These are phyloP conservation scores for Diphasiastrum complanatum DNA, from an alignment of 83 land plant species.

Conservation along the genomic window DNA sequence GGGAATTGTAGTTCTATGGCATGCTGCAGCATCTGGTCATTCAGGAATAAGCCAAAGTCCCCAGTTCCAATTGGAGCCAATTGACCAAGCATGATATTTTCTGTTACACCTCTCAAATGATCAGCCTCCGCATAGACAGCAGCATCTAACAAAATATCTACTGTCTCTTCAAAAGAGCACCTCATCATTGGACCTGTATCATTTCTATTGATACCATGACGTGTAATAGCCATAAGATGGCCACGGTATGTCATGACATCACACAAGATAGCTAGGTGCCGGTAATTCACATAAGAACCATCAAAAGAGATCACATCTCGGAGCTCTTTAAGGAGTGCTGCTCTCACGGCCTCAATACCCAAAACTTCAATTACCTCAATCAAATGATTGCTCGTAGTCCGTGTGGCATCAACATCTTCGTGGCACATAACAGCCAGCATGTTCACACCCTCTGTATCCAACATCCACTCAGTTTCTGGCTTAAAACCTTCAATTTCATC, in stretches of 20 bases:
- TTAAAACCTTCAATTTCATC: constrained; percentile 78
- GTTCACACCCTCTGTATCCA: constrained; percentile 98
- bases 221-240: constrained; percentile 92
- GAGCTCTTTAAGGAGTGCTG: constrained; percentile 79
- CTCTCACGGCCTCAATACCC: constrained; percentile 95
- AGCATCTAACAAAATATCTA: constrained; percentile 95
- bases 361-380: constrained; percentile 95
- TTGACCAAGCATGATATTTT: constrained; percentile 93
- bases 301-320: constrained; percentile 94
- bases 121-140: constrained; percentile 91
- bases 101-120: constrained; percentile 84
- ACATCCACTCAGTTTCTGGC: constrained; percentile 85
- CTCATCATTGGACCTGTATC: constrained; percentile 98
- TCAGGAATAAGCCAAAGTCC: constrained; percentile 58
- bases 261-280: constrained; percentile 93
- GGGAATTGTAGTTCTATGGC: constrained; percentile 93
- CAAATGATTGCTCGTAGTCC: constrained; percentile 91
- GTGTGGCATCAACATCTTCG: constrained; percentile 86
- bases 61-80: constrained; percentile 99
- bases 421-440: constrained; percentile 92
- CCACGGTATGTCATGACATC: constrained; percentile 99
- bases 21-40: constrained; percentile 75
- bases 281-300: constrained; percentile 96
- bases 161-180: constrained; percentile 99
- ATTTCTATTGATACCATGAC: constrained; percentile 92